phyloP scores from a whole-genome alignment of 331 rosid genomes.

The Pyracantha coccinea region DNA sequence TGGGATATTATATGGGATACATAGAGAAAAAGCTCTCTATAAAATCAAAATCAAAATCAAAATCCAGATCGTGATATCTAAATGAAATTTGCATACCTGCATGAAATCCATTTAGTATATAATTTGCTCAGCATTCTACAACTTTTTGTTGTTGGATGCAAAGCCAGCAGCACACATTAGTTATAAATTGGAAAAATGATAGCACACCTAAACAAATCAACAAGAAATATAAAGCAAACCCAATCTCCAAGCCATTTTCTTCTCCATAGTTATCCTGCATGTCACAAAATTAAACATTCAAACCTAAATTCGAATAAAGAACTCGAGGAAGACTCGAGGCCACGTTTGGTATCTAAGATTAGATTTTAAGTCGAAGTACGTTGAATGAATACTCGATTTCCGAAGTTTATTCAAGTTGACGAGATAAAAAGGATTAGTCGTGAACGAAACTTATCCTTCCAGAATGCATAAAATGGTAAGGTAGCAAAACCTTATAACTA shows the following conservation, averaged over 20 bases:
- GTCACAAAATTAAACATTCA: slow-evolving; percentile 3
- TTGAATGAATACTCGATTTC: too few relatives aligned
- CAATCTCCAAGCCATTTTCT: slow-evolving; percentile 3
- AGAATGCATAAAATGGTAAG: too few relatives aligned
- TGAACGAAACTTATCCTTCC: too few relatives aligned
- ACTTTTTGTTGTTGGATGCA: neutral
- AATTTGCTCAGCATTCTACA: neutral
- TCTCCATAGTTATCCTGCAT: slow-evolving; percentile 12
- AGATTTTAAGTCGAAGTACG: too few relatives aligned
- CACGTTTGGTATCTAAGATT: too few relatives aligned
- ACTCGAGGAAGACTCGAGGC: neutral
- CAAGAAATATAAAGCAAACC: slow-evolving; percentile 1
- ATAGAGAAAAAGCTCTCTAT: neutral
- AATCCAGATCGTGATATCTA: neutral
- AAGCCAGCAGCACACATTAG: neutral
- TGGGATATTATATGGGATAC: neutral
- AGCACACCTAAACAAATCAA: neutral
- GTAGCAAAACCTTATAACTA: too few relatives aligned
- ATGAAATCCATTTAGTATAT: neutral
- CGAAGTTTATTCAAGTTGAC: too few relatives aligned
- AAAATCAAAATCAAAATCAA: too few relatives aligned
- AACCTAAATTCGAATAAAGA: neutral
- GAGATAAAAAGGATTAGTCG: too few relatives aligned
- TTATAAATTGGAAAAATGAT: neutral
- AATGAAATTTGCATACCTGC: neutral